Evolutionary conservation across 768 basidiomycete species (phyloP), one percentile per base, ranked within the genome.

Genomic region (Grammothele lineata): DNA sequence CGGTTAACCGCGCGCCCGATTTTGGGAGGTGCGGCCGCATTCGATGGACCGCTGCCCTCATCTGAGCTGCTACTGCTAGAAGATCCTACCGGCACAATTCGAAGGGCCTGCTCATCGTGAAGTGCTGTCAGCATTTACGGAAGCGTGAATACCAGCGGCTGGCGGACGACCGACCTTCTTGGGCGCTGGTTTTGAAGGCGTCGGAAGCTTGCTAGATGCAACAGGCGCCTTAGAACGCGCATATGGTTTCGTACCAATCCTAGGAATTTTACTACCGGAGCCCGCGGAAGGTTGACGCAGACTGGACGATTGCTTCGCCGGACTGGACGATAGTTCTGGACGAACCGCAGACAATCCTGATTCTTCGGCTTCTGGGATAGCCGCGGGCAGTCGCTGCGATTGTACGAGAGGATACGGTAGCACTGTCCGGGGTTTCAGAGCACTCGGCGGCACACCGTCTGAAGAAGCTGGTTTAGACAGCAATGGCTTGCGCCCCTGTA

Each of bases 171-270:
- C 27, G 27, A 41, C 24, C 27, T 37, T 40, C 5, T 27, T 21
- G 5, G 47, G 48, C 3, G n/a, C n/a, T n/a, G n/a, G n/a, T n/a
- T n/a, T n/a, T n/a, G n/a, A n/a, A n/a, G n/a, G n/a, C n/a, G 50
- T 45, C 23, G 56, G 46, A 14, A 47, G 26, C 23, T 45, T 54
- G 41, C 45, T 47, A 7, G 35, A 11, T 5, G 30, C 30, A 17
- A n/a, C n/a, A n/a, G 40, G 38, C 9, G 42, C 30, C 24, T 48
- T 54, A 4, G 66, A 61, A 25, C 59, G 50, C 3, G 61, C 55
- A 38, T 68, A 66, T 1, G 65, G 64, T 47, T 68, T 68, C 15
- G 53, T 50, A 18, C 66, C 66, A 22, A 65, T 63, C 11, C 66
- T 45, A 4, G 66, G 66, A n/a, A 68, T 68, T 47, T 55, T 62